A percentile compares a stretch with the other conserved stretches of the same genome.
Evolutionary conservation across 768 basidiomycete species (phyloP).

Genomic region (Hortiboletus campestris): DNA sequence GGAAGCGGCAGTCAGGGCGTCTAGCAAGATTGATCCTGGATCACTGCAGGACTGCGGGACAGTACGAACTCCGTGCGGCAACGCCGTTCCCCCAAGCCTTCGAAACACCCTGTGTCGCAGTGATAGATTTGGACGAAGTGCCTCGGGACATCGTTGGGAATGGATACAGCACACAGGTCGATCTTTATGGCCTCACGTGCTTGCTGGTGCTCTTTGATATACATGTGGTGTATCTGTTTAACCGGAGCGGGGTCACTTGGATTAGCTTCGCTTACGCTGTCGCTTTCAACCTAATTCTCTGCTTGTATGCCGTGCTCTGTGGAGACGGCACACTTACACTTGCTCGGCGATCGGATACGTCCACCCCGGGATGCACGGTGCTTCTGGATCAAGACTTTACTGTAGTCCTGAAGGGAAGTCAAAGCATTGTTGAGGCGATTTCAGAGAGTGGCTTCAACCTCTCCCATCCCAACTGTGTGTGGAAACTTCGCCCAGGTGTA

Average conservation of each 20-base stretch:
- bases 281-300: not conserved
- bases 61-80: not conserved
- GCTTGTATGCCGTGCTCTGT: not conserved
- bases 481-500: not conserved
- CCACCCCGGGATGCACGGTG: not conserved
- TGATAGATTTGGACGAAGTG: not conserved
- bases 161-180: not conserved
- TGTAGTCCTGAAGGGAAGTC: not conserved
- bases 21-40: constrained; percentile 1
- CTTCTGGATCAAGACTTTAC: constrained; percentile 2
- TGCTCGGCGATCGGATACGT: not conserved
- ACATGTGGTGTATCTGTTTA: not conserved
- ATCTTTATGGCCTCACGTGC: not conserved
- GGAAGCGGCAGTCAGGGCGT: not conserved
- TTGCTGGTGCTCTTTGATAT: not conserved
- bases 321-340: constrained; percentile 4
- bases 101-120: not conserved
- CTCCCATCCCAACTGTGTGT: not conserved
- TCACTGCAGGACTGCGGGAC: not conserved
- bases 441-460: not conserved
- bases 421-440: not conserved
- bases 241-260: not conserved
- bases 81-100: not conserved
- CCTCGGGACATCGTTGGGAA: not conserved
- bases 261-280: not conserved